These are phyloP conservation scores for Hippophae gyantsensis DNA, from an alignment of 306 rosid genomes.

Conservation along the genomic window DNA sequence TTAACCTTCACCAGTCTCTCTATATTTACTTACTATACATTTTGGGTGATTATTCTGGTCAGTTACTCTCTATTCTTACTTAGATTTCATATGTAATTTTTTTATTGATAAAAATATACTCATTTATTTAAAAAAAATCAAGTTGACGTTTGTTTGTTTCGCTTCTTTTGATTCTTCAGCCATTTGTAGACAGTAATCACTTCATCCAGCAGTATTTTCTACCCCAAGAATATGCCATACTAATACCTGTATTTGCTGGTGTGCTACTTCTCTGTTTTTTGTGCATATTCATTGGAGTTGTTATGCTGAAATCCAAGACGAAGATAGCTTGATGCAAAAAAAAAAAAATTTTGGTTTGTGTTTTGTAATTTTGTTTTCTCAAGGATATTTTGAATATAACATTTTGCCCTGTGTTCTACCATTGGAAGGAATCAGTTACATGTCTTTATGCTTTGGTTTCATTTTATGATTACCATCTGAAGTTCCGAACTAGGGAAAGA, in stretches of 20 bases:
- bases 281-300: constrained; percentile 60
- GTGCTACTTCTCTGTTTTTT: constrained; percentile 69
- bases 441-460: not conserved
- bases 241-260: constrained; percentile 70
- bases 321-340: constrained; percentile 48
- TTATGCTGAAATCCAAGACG: constrained; percentile 90
- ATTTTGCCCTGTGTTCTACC: not conserved
- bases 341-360: not conserved
- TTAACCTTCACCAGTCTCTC: constrained; percentile 64
- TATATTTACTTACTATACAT: constrained; percentile 77
- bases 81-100: not conserved
- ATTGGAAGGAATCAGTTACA: not conserved
- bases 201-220: constrained; percentile 76
- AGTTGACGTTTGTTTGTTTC: constrained; percentile 4
- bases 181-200: constrained; percentile 86
- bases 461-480: not conserved
- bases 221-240: constrained; percentile 81
- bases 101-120: constrained; percentile 2
- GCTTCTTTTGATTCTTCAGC: constrained; percentile 48
- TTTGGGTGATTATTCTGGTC: constrained; percentile 93
- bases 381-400: no score
- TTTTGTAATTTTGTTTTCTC: not conserved
- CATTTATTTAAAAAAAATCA: not conserved
- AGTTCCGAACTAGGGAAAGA: no score
- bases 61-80: constrained; percentile 16